These are phyloP conservation scores for Ascoidea rubescens DNA, from an alignment of 805 yeast species.

Conservation along the genomic window DNA sequence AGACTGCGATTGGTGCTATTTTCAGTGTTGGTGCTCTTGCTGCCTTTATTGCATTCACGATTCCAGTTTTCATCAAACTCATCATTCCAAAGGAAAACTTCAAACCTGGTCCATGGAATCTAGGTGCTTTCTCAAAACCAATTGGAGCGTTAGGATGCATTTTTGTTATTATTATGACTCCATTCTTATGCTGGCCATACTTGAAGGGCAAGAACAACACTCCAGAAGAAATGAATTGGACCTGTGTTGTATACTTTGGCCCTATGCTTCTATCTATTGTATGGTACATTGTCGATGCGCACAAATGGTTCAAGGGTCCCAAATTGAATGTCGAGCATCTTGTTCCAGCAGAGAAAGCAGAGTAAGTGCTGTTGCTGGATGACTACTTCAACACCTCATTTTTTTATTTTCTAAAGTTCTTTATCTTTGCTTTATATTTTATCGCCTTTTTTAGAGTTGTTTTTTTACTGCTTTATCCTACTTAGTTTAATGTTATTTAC, in stretches of 20 bases:
- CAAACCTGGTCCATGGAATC: conserved; percentile 51
- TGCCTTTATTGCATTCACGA: conserved; percentile 39
- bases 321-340: conserved; percentile 32
- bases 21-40: conserved; percentile 48
- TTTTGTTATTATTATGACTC: conserved; percentile 41
- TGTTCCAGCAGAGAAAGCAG: conserved; percentile 16
- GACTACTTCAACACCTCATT: not conserved
- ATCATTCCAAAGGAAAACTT: conserved; percentile 35
- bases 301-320: conserved; percentile 49
- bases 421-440: not conserved
- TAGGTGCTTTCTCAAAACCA: conserved; percentile 38
- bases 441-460: not conserved
- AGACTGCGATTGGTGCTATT: conserved; percentile 54
- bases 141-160: conserved; percentile 32
- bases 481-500: no score
- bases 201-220: conserved; percentile 14
- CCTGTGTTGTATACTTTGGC: conserved; percentile 45
- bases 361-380: conserved; percentile 2
- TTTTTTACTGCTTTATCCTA: no score
- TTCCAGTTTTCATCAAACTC: conserved; percentile 37
- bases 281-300: conserved; percentile 41
- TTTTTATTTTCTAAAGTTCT: no score
- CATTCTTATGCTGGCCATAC: conserved; percentile 14
- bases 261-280: conserved; percentile 36
- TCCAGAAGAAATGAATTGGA: conserved; percentile 46